phyloP scores from a whole-genome alignment of 495 filamentous ascomycete species.

The Hyaloscypha hepaticicola region DNA sequence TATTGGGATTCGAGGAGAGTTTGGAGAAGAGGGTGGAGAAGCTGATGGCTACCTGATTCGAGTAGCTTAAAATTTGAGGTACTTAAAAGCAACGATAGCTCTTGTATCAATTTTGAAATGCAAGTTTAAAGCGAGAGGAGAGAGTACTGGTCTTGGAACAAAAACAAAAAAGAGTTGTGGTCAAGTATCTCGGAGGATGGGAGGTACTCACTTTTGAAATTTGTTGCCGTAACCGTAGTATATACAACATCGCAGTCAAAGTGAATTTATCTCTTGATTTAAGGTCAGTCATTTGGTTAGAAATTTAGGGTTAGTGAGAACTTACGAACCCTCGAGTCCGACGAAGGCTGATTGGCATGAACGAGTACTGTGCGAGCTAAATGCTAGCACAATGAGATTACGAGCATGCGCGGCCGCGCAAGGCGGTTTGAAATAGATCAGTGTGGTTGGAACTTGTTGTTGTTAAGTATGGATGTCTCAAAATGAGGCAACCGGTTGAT shows the following conservation, averaged over 20 bases:
- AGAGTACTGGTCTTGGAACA: neutral
- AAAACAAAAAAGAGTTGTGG: neutral
- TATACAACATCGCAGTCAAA: neutral
- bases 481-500: neutral
- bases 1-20: constrained; percentile 62
- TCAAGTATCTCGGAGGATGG: neutral
- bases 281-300: too few relatives aligned
- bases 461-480: neutral
- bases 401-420: too few relatives aligned
- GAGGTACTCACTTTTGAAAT: neutral
- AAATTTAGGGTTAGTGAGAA: neutral
- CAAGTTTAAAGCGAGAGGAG: neutral
- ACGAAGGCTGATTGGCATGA: too few relatives aligned
- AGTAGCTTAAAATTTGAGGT: too few relatives aligned
- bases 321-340: neutral
- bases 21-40: constrained; percentile 59
- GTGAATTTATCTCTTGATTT: too few relatives aligned
- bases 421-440: neutral
- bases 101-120: too few relatives aligned
- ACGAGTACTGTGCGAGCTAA: too few relatives aligned
- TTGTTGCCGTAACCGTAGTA: neutral
- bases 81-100: too few relatives aligned
- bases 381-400: too few relatives aligned
- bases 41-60: constrained; percentile 26
- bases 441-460: neutral